Evolutionary conservation across 345 rosid genomes (phyloP).

Genomic region (Limnanthes douglasii): DNA sequence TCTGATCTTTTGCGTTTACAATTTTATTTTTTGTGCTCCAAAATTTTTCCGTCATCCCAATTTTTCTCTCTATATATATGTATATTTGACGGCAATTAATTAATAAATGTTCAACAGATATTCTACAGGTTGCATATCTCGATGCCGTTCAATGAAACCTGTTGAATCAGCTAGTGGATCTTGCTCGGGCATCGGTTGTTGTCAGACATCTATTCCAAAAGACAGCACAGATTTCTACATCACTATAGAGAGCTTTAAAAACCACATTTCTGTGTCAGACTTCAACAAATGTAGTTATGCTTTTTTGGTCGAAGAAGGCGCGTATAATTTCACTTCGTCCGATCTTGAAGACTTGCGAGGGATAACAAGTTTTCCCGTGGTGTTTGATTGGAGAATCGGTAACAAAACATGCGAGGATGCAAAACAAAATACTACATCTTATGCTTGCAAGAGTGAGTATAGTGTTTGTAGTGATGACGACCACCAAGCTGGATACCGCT

Average conservation of each 20-base stretch:
- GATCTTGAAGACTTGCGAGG: not conserved
- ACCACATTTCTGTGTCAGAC: not conserved
- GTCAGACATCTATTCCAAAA: slow-evolving; percentile 9
- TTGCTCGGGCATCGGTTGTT: slow-evolving; percentile 20
- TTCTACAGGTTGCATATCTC: not conserved
- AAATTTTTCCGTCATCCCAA: too few relatives aligned
- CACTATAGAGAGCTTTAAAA: not conserved
- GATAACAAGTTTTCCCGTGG: not conserved
- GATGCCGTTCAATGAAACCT: not conserved
- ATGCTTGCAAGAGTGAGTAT: slow-evolving; percentile 5
- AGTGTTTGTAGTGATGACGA: not conserved
- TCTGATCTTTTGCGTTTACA: too few relatives aligned
- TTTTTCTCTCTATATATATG: too few relatives aligned
- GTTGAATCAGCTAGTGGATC: not conserved
- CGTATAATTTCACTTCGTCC: not conserved
- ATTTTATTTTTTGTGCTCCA: too few relatives aligned
- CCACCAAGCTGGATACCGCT: slow-evolving; percentile 5
- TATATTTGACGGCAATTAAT: too few relatives aligned
- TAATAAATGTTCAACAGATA: too few relatives aligned
- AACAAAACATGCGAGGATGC: slow-evolving; percentile 3
- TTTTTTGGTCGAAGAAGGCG: slow-evolving; percentile 11
- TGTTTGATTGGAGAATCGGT: slow-evolving; percentile 12
- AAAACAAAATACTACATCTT: not conserved
- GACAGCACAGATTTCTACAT: fast-evolving
- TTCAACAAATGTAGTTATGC: slow-evolving; percentile 15